Percentiles rank a stretch among this genome's conserved stretches.
phyloP scores from a whole-genome alignment of 1,284 basidiomycete species.

The Cutaneotrichosporon sp. region DNA sequence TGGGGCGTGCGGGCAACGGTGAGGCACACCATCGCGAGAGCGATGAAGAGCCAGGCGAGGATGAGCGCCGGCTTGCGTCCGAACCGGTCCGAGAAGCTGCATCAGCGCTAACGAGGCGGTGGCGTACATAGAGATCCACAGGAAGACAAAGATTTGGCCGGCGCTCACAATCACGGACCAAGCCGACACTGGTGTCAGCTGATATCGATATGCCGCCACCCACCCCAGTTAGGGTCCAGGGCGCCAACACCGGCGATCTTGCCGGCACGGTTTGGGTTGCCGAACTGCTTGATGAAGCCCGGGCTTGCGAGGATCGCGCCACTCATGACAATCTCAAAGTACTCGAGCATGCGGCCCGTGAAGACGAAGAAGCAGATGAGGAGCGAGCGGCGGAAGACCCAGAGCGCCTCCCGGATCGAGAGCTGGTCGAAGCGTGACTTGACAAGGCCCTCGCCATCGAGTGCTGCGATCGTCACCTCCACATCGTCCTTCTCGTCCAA shows the following conservation, averaged over 20 bases:
- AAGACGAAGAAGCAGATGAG: slow-evolving; percentile 24
- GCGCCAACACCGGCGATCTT: slow-evolving; percentile 1
- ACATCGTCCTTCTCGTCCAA: background rate
- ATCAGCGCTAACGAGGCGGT: background rate
- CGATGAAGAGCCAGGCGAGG: slow-evolving; percentile 5
- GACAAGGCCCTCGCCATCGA: slow-evolving; percentile 7
- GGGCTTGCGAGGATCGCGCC: slow-evolving; percentile 23
- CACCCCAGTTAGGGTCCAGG: slow-evolving; percentile 22
- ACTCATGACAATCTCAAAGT: slow-evolving; percentile 24
- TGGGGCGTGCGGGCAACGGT: slow-evolving; percentile 2
- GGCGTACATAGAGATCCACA: background rate
- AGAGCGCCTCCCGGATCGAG: slow-evolving; percentile 20
- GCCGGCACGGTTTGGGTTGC: slow-evolving; percentile 1
- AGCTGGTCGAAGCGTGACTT: slow-evolving; percentile 31
- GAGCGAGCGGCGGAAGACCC: slow-evolving; percentile 27
- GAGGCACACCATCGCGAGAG: slow-evolving; percentile 9
- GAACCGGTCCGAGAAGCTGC: slow-evolving; percentile 18
- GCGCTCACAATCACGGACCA: slow-evolving; percentile 26
- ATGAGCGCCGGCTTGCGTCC: slow-evolving; percentile 25
- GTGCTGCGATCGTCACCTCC: background rate
- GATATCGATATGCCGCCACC: background rate
- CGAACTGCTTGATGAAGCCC: slow-evolving; percentile 26
- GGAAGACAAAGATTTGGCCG: slow-evolving; percentile 13
- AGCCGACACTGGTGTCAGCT: slow-evolving; percentile 21
- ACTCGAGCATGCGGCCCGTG: slow-evolving; percentile 28